Evolutionary conservation across 345 rosid species (phyloP), one percentile per base, ranked within the genome.

Genomic region (Boechera divaricarpa): DNA sequence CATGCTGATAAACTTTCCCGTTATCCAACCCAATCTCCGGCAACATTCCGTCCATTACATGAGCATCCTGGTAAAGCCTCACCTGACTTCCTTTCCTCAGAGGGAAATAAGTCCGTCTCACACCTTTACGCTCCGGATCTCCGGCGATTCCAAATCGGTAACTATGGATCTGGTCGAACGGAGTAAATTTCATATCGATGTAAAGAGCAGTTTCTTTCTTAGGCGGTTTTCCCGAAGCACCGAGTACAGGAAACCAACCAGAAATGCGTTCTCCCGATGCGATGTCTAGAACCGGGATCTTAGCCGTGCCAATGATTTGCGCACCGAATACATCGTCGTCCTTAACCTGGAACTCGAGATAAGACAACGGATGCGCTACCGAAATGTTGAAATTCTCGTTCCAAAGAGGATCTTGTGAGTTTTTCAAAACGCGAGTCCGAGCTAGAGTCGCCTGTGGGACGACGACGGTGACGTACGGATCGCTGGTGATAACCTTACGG

Each of bases 371-470:
- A 60, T 95, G 99, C 10, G 99, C 98, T 4, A 95, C 5, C 3
- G 87, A 83, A 48, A 95, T 84, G 26, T 6, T 6, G 82, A 92
- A 95, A 68, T 80, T 78, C 81, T 92, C 91, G 76, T 86, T 52
- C 99, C 98, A 95, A 7, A 1, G 15, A 12, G 99, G 99, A 73
- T 83, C 81, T 58, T 77, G 81, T 0, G 91, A 45, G 86, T 91
- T 89, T 71, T 87, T 90, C 44, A 95, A 15, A 11, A 95, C 97
- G 26, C 88, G 84, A 0, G 98, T 91, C 6, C 98, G 84, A 6
- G 99, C 99, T 11, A 95, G 67, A 15, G 97, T 95, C 41, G 93
- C 85, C 39, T 95, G 98, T 0, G 99, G 99, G 29, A 95, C 97
- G 2, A 79, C 73, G 55, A 95, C 94, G 71, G 93, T 89, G 44